Evolutionary conservation across 805 yeast species (phyloP).

Genomic region (Yamadazyma akitaensis): DNA sequence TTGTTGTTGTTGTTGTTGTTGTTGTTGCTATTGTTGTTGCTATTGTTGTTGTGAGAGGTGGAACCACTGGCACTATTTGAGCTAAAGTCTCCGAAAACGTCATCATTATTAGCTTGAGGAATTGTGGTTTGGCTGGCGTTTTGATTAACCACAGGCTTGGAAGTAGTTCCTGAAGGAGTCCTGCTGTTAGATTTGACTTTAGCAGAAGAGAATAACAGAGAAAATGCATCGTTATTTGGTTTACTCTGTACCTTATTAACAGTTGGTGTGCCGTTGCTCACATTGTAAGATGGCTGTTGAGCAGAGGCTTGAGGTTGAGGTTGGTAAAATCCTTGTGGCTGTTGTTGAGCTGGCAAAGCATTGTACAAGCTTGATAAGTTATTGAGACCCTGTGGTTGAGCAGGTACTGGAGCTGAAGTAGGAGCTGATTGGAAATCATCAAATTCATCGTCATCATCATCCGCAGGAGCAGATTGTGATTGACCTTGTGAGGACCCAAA

Average conservation of each 20-base stretch:
- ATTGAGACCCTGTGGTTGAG: slow-evolving; percentile 19
- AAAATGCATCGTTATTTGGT: slow-evolving; percentile 62
- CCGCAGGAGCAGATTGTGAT: slow-evolving; percentile 14
- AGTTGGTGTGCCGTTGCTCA: slow-evolving; percentile 27
- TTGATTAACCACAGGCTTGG: slow-evolving; percentile 6
- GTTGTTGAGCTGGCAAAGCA: slow-evolving; percentile 14
- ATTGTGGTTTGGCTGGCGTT: slow-evolving; percentile 1
- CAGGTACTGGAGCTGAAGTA: background rate
- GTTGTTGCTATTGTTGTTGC: slow-evolving; percentile 11
- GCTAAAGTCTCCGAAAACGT: slow-evolving; percentile 32
- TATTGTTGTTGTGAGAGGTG: slow-evolving; percentile 8
- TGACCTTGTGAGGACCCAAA: slow-evolving; percentile 29
- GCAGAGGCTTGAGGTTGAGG: slow-evolving; percentile 12
- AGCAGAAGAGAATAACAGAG: slow-evolving; percentile 66
- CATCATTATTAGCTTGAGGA: slow-evolving; percentile 14
- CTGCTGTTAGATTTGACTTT: slow-evolving; percentile 39
- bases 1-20: slow-evolving; percentile 9
- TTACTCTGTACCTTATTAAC: slow-evolving; percentile 39
- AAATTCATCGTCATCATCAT: slow-evolving; percentile 68
- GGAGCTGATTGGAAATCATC: slow-evolving; percentile 74
- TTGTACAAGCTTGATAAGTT: slow-evolving; percentile 24
- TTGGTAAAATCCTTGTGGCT: slow-evolving; percentile 14
- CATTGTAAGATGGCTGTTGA: slow-evolving; percentile 6
- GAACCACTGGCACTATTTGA: slow-evolving; percentile 14
- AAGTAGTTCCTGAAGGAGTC: slow-evolving; percentile 17